phyloP scores from a whole-genome alignment of 1,139 yeast genomes.

The Hyphopichia khmerensis region DNA sequence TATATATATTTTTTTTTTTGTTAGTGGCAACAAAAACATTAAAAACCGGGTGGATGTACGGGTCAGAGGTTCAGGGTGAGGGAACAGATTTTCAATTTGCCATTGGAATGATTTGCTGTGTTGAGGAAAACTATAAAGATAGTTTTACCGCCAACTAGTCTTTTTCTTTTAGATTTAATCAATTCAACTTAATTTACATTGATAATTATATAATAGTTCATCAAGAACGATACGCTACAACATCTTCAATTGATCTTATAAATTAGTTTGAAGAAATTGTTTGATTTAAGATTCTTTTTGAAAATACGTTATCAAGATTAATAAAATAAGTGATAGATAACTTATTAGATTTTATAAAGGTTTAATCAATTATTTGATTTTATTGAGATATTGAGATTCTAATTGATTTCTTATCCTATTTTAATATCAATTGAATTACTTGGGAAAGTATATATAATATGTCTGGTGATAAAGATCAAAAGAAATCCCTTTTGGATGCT shows the following conservation, averaged over 20 bases:
- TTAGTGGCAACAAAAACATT: too few relatives aligned
- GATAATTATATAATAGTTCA: too few relatives aligned
- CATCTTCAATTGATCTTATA: not conserved
- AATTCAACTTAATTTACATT: not conserved
- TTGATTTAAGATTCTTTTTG: too few relatives aligned
- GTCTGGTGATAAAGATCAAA: conserved; percentile 26
- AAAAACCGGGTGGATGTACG: too few relatives aligned
- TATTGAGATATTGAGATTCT: not conserved
- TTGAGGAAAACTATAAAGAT: not conserved
- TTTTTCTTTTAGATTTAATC: not conserved
- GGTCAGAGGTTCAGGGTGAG: not conserved
- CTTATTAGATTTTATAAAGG: too few relatives aligned
- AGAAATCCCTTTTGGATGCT: conserved; percentile 46
- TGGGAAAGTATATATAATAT: conserved; percentile 11
- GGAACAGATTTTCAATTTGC: not conserved
- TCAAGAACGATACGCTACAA: too few relatives aligned
- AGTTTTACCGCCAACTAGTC: not conserved
- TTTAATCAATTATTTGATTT: too few relatives aligned
- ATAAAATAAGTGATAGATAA: too few relatives aligned
- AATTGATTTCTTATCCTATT: too few relatives aligned
- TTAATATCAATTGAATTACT: not conserved
- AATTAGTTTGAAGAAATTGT: not conserved
- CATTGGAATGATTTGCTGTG: conserved; percentile 2
- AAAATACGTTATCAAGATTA: too few relatives aligned
- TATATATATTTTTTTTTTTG: too few relatives aligned